phyloP scores from a whole-genome alignment of 2,329 filamentous ascomycete species.

The Dichotomopilus funicola region DNA sequence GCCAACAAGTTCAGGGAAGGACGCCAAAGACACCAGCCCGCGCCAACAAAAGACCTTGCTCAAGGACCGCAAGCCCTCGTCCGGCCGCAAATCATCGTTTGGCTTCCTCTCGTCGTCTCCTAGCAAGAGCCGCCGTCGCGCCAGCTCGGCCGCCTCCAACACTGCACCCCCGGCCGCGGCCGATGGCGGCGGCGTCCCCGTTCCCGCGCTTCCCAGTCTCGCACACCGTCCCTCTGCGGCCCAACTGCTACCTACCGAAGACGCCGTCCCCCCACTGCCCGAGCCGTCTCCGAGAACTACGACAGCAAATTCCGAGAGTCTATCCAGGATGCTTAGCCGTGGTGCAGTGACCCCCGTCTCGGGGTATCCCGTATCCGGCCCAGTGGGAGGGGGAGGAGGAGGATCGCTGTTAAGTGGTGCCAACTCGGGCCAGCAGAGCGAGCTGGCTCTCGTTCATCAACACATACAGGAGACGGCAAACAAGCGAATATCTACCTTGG shows the following conservation, averaged over 20 bases:
- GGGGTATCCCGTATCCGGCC: slow-evolving; percentile 23
- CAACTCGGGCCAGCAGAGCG: slow-evolving; percentile 35
- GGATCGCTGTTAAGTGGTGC: slow-evolving; percentile 13
- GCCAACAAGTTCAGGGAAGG: slow-evolving; percentile 33
- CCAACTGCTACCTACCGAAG: slow-evolving; percentile 28
- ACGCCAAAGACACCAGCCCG: slow-evolving; percentile 10
- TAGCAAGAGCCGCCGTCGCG: slow-evolving; percentile 33
- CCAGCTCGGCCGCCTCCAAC: slow-evolving; percentile 37
- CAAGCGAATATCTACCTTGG: slow-evolving; percentile 89
- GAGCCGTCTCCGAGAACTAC: slow-evolving; percentile 31
- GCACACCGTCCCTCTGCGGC: slow-evolving; percentile 6
- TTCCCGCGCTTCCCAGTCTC: background rate
- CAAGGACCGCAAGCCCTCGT: slow-evolving; percentile 17
- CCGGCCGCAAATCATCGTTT: slow-evolving; percentile 46
- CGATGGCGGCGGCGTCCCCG: slow-evolving; percentile 20
- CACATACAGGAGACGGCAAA: slow-evolving; percentile 78
- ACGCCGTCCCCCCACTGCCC: slow-evolving; percentile 45
- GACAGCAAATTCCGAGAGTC: slow-evolving; percentile 27
- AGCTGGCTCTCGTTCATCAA: slow-evolving; percentile 46
- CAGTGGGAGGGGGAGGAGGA: slow-evolving; percentile 28
- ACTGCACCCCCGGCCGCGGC: slow-evolving; percentile 6
- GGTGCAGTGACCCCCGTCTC: slow-evolving; percentile 32
- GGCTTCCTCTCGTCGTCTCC: slow-evolving; percentile 37
- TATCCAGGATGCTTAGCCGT: slow-evolving; percentile 40
- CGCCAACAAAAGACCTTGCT: background rate